Base-by-base conservation (phyloP, 2,329 filamentous ascomycete species). In the Colletotrichum cuscutae region DNA sequence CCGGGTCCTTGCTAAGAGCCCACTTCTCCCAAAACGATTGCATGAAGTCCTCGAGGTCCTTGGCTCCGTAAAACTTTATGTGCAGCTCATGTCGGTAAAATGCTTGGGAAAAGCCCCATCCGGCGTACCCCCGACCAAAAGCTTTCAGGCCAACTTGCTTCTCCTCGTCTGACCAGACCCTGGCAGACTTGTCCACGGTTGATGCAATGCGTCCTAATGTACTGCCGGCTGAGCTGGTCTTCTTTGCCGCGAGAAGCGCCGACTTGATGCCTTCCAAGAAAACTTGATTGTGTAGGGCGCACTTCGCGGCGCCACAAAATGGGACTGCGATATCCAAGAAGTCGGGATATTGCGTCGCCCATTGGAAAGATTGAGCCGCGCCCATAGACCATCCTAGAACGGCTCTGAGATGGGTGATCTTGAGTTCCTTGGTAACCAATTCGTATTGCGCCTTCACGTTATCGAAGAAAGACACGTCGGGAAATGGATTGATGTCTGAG, bases 21-120 rank as follows among this genome's bases (percentile, higher is more conserved):
- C 93, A 95, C 0, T 83, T 83, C 79, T 95, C 94, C 93, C 94
- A 96, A 77, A 94, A 95, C 13, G 87, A 89, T 7, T 89, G 83
- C 86, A 96, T 89, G 74, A 95, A 96, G 65, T 93, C 90, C 74
- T 95, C 93, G 2, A 95, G 84, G 13, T 68, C 65, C 1, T 81
- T 90, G 28, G 71, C 67, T 11, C 35, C 7, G 60, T 73, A 73
- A 49, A 71, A 57, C 30, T 65, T n/a, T 79, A 93, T 89, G 79
- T 92, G 92, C n/a, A 94, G 72, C 78, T 87, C 91, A 76, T 94
- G 85, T 1, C 94, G 88, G 77, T 96, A 96, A 77, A 95, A 96
- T 0, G 92, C 88, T 77, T 95, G 93, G 64, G 90, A 93, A 77
- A 96, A 93, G 0, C 94, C 94, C 93, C 91, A 97, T 0, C 93